Conservation (phyloP, 177 flowering plant species). For the Vitis hybrid region DNA sequence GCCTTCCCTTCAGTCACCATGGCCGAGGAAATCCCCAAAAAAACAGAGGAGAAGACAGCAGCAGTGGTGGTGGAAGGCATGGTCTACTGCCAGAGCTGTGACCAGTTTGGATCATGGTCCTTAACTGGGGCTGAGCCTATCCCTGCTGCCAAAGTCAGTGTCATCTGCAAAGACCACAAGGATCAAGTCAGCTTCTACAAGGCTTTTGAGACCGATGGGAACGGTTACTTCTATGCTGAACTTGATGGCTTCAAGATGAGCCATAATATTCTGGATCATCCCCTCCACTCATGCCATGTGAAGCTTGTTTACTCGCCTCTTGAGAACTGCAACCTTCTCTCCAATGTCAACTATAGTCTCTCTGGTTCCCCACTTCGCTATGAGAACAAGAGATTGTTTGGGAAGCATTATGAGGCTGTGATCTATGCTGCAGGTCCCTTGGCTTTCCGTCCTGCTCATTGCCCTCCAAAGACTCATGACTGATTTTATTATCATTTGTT, state of each 20-base stretch:
- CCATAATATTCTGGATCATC: constrained; percentile 60
- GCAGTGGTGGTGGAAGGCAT: constrained; percentile 77
- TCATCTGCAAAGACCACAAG: constrained; percentile 67
- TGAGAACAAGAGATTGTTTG: constrained; percentile 46
- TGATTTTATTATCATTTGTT: constrained; percentile 5
- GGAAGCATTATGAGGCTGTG: constrained; percentile 53
- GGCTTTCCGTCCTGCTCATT: constrained; percentile 71
- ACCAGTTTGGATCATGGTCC: constrained; percentile 53
- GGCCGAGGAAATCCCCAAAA: constrained; percentile 11
- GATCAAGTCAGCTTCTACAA: constrained; percentile 62
- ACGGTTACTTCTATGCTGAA: constrained; percentile 69
- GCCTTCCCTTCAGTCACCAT: constrained; percentile 28
- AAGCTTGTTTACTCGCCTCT: constrained; percentile 70
- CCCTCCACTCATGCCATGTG: constrained; percentile 72
- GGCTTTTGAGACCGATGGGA: constrained; percentile 37
- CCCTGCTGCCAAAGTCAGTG: constrained; percentile 54
- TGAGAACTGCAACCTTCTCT: constrained; percentile 47
- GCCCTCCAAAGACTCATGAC: constrained; percentile 31
- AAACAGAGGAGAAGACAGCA: constrained; percentile 18
- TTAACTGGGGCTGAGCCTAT: constrained; percentile 57
- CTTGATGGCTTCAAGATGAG: constrained; percentile 61
- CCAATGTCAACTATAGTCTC: constrained; percentile 64
- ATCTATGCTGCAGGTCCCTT: constrained; percentile 73
- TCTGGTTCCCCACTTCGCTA: constrained; percentile 64
- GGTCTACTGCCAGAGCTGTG: constrained; percentile 82